phyloP scores from a whole-genome alignment of 2,329 filamentous ascomycete genomes.

The Leptographium wingfieldii region DNA sequence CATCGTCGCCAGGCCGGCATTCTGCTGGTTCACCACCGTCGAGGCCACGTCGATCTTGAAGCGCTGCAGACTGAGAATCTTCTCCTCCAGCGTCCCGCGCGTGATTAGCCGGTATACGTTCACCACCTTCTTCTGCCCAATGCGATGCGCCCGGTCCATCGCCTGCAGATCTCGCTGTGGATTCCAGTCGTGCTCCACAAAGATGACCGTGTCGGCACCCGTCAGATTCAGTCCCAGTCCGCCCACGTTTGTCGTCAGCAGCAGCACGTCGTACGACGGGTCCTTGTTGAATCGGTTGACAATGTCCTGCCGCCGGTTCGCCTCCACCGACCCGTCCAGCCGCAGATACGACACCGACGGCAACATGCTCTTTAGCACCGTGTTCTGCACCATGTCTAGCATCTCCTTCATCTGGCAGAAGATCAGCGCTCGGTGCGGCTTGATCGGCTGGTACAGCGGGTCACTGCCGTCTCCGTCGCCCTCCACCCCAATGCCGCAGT shows the following conservation, averaged over 20 bases:
- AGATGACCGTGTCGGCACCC: constrained; percentile 95
- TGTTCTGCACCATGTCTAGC: constrained; percentile 96
- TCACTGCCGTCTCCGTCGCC: constrained; percentile 43
- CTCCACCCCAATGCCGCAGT: constrained; percentile 87
- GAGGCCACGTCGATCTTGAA: constrained; percentile 99
- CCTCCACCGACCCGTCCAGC: constrained; percentile 88
- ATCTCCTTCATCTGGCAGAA: constrained; percentile 99
- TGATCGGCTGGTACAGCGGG: constrained; percentile 67
- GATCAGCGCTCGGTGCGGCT: constrained; percentile 86
- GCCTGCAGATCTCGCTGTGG: constrained; percentile 97
- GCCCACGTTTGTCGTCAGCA: constrained; percentile 90
- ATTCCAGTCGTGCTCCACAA: constrained; percentile 99
- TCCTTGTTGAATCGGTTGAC: constrained; percentile 99
- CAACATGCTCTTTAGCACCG: constrained; percentile 81
- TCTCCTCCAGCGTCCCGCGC: constrained; percentile 90
- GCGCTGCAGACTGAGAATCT: constrained; percentile 92
- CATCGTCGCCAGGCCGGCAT: constrained; percentile 88
- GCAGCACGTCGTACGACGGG: constrained; percentile 85
- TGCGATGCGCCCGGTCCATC: constrained; percentile 96
- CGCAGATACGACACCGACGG: constrained; percentile 86
- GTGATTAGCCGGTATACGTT: constrained; percentile 98
- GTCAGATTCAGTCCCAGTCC: constrained; percentile 91
- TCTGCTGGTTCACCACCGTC: constrained; percentile 98
- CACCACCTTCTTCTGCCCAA: constrained; percentile 98
- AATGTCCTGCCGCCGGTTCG: constrained; percentile 88